Base-by-base conservation (phyloP, 2,329 filamentous ascomycete species). In the Phialemoniopsis sp. region DNA sequence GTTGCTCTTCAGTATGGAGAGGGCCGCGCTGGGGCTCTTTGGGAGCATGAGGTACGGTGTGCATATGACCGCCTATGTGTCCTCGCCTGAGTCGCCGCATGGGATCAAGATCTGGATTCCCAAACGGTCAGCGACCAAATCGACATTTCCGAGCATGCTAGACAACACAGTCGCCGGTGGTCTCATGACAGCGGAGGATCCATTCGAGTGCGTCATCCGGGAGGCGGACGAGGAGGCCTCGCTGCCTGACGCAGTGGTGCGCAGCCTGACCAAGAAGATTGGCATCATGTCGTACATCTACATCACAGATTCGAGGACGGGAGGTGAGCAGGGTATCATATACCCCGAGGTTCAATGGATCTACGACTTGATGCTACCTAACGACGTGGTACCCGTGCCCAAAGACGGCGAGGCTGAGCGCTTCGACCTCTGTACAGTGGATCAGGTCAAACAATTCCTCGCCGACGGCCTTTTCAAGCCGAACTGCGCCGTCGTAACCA, bases 271-370 rank as follows among this genome's bases (percentile, higher is more conserved):
- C 5, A 73, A 69, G 43, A 63, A 77, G 14, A 73, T 70, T 13
- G 89, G 89, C 7, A 83, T 77, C 34, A 76, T 96, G 45, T 89
- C 87, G 7, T 98, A 97, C 66, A 81, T 89, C 48, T 85, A 91
- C 64, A 74, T 95, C 48, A 80, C 89, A 10, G 83, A 89, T 54
- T 68, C 77, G 52, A 73, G 80, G 28, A 82, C 88, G 4, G 88
- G 89, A 10, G 90, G 89, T 9, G 89, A 96, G 64, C 79, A 74
- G 9, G 85, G 83, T 10, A 72, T 94, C 54, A 73, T 95, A 56
- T 91, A 95, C 64, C 93, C 93, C 0, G 93, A 97, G 64, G 83
- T 82, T 53, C 85, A 97, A 64, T 96, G 89, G 69, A 71, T 95
- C 33, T 98, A 93, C 64, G 89, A 98, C 59, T 67, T 97, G 46